phyloP scores from a whole-genome alignment of 306 rosid genomes.

The Canavalia gladiata region DNA sequence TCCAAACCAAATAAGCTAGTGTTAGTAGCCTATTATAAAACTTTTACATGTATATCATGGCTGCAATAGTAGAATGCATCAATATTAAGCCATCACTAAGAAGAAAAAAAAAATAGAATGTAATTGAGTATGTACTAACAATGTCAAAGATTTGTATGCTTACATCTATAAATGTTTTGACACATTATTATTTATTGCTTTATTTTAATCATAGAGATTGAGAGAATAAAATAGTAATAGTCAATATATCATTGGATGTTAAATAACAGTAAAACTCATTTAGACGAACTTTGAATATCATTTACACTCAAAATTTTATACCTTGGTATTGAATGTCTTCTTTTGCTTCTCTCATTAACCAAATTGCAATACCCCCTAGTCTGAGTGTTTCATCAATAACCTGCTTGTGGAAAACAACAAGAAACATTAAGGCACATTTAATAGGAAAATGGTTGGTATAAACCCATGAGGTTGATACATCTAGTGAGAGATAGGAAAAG shows the following conservation, averaged over 20 bases:
- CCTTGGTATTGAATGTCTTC: slow-evolving; percentile 89
- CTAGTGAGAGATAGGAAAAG: too few relatives aligned
- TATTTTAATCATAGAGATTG: too few relatives aligned
- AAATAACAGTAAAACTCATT: neutral
- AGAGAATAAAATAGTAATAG: too few relatives aligned
- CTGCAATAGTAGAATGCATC: neutral
- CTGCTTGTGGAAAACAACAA: slow-evolving; percentile 53
- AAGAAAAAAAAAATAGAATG: neutral
- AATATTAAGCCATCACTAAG: neutral
- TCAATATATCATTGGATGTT: neutral
- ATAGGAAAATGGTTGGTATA: neutral
- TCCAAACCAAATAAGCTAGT: slow-evolving; percentile 27
- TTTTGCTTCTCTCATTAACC: slow-evolving; percentile 94
- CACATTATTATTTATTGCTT: too few relatives aligned
- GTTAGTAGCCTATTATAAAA: slow-evolving; percentile 8
- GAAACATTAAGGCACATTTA: neutral
- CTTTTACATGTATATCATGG: neutral
- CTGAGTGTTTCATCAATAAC: slow-evolving; percentile 94
- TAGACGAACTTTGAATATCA: neutral
- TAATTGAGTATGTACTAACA: neutral
- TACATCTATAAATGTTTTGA: neutral
- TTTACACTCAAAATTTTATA: slow-evolving; percentile 21
- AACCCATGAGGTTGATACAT: too few relatives aligned
- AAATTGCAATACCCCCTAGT: slow-evolving; percentile 93
- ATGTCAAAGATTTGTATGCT: neutral